Base-by-base conservation (phyloP, 148 eudicot species). In the Spergularia bocconei region DNA sequence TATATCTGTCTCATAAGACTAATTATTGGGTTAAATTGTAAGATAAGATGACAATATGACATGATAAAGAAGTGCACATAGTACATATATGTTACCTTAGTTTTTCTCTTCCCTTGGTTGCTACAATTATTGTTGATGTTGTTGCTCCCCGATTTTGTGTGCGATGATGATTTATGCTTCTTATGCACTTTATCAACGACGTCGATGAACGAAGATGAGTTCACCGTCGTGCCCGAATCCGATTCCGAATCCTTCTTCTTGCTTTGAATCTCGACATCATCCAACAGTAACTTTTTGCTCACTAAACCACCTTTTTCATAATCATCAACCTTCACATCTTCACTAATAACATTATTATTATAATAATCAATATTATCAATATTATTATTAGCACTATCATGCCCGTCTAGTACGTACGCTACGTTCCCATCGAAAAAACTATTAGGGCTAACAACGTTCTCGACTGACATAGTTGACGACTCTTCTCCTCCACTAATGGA, bases 91-190 rank as follows among this genome's bases (percentile, higher is more conserved):
- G 12, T 67, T 64, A 84, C 87, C 87, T 84, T 84, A 11, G 85
- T 69, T 76, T 84, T 84, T 20, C 87, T 68, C 78, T 84, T 84
- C 17, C 80, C 80, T 21, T 84, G 79, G 20, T 67, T 72, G 19
- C 21, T 33, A 53, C 59, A 13, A 69, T 69, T 52, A 20, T 69
- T 65, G 13, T 54, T 80, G 16, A 20, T 63, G 19, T 61, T 75
- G 38, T 25, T 75, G 63, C 54, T 56, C 19, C 70, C 72, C 51
- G n/a, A 11, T 72, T 81, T 72, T 0, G n/a, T 23, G 7, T 67
- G 70, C 6, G 77, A 76, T 0, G 84, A 81, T 9, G 81, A 73
- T 61, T 78, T 81, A 57, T 77, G 78, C 53, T 23, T 72, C 59
- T 81, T 81, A 63, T 77, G 75, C 41, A 9, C 70, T 39, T 72